Conservation (phyloP, 768 basidiomycete species). For the Lactarius psammicola region DNA sequence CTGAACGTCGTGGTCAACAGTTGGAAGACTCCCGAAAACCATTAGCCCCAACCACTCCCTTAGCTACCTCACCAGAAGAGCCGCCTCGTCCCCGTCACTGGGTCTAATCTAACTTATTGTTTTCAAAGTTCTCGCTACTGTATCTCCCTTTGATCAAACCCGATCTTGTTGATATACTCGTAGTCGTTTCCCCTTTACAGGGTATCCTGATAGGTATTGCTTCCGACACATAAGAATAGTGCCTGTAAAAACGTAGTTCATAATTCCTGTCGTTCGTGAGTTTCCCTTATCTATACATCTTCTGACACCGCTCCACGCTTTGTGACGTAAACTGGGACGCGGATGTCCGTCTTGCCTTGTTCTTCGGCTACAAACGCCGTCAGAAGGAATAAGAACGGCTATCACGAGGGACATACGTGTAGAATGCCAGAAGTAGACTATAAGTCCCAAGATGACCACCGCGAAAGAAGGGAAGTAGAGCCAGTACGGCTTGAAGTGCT, state of each 20-base stretch:
- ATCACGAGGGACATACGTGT: slow-evolving; percentile 56
- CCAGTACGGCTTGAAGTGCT: slow-evolving; percentile 87
- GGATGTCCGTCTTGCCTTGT: slow-evolving; percentile 62
- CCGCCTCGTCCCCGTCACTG: not conserved
- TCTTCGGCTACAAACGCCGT: slow-evolving; percentile 56
- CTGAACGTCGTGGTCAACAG: slow-evolving; percentile 33
- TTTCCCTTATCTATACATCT: not conserved
- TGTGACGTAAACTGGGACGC: slow-evolving; percentile 56
- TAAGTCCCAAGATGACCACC: slow-evolving; percentile 66
- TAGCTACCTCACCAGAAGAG: slow-evolving; percentile 31
- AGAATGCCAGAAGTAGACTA: slow-evolving; percentile 85
- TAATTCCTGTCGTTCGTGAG: not conserved
- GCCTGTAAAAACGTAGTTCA: not conserved
- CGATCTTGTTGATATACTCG: slow-evolving; percentile 35
- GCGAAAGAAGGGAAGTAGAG: slow-evolving; percentile 81
- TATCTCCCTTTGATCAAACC: slow-evolving; percentile 3
- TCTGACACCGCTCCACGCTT: slow-evolving; percentile 20
- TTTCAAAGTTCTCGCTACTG: not conserved
- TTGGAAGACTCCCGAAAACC: slow-evolving; percentile 43
- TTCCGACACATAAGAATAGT: not conserved
- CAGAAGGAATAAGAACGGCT: not conserved
- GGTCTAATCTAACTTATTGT: not conserved
- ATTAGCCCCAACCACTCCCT: slow-evolving; percentile 1
- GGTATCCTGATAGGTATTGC: not conserved
- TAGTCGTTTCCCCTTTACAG: slow-evolving; percentile 3